These are phyloP conservation scores for Periconia digitata DNA, from an alignment of 2,329 filamentous ascomycete genomes.

Conservation along the genomic window DNA sequence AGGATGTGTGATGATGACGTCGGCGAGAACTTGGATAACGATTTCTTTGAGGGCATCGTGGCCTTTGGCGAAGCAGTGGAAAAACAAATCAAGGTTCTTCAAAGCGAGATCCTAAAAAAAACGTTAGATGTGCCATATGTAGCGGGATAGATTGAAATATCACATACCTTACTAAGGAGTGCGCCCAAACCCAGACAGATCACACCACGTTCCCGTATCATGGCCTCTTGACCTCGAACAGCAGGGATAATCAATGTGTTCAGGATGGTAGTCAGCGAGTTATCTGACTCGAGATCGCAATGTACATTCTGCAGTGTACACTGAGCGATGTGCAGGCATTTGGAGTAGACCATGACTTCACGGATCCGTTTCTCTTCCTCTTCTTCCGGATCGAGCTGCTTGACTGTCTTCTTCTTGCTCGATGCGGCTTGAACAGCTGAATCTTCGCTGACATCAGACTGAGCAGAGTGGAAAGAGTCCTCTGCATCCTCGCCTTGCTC, in stretches of 20 bases:
- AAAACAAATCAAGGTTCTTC: conserved; percentile 89
- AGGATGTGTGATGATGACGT: conserved; percentile 88
- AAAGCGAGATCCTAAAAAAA: conserved; percentile 70
- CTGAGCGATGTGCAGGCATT: conserved; percentile 94
- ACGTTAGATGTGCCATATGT: conserved; percentile 4
- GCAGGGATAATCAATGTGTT: conserved; percentile 96
- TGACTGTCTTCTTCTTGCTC: conserved; percentile 28
- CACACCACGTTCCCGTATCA: conserved; percentile 86
- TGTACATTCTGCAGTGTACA: conserved; percentile 95
- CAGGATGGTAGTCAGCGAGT: conserved; percentile 92
- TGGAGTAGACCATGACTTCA: conserved; percentile 97
- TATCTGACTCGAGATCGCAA: conserved; percentile 83
- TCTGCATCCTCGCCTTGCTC: conserved; percentile 47
- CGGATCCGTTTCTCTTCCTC: conserved; percentile 74
- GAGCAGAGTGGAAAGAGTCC: conserved; percentile 92
- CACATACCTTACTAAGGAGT: conserved; percentile 73
- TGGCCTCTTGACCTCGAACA: conserved; percentile 88
- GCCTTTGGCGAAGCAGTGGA: conserved; percentile 94
- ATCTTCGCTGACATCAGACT: conserved; percentile 73
- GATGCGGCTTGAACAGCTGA: conserved; percentile 50
- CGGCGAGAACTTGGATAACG: conserved; percentile 85
- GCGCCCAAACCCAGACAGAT: conserved; percentile 89
- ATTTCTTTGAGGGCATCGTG: conserved; percentile 88
- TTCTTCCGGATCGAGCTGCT: conserved; percentile 51
- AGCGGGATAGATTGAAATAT: not conserved